Conservation (phyloP, 1,284 basidiomycete species). For the Cutaneotrichosporon cutaneum region DNA sequence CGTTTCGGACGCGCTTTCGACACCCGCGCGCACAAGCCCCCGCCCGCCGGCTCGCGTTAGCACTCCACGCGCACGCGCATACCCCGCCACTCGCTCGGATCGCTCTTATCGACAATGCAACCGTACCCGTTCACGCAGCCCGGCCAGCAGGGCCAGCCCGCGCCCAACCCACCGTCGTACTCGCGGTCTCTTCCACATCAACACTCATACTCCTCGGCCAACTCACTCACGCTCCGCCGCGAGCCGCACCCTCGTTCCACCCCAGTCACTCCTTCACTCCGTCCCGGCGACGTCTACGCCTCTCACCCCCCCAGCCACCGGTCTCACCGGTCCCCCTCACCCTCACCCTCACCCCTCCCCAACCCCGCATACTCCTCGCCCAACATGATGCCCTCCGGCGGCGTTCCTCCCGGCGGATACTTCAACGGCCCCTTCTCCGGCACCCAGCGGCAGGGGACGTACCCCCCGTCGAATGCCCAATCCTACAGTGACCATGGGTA, state of each 20-base stretch:
- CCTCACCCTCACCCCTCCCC: background rate
- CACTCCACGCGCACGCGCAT: background rate
- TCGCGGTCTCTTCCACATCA: background rate
- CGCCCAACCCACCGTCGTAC: background rate
- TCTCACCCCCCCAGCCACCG: background rate
- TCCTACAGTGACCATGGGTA: background rate
- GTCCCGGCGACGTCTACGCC: slow-evolving; percentile 9
- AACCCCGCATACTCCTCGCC: background rate
- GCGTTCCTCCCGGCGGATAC: background rate
- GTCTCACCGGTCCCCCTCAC: background rate
- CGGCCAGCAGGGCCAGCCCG: background rate
- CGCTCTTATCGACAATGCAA: background rate
- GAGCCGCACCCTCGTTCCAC: slow-evolving; percentile 7
- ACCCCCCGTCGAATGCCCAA: slow-evolving; percentile 24
- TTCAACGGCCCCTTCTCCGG: slow-evolving; percentile 6
- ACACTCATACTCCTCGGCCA: slow-evolving; percentile 1
- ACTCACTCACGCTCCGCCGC: slow-evolving; percentile 5
- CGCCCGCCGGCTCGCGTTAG: background rate
- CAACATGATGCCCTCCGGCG: slow-evolving; percentile 3
- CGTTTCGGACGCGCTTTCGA: too few species aligned
- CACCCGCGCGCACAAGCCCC: too few species aligned
- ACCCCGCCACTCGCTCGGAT: background rate
- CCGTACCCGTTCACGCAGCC: background rate
- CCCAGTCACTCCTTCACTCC: background rate
- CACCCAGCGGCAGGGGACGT: slow-evolving; percentile 14